Conservation (phyloP, 192 early-diverging fungal species). For the Rhizoclosmatium globosum region DNA sequence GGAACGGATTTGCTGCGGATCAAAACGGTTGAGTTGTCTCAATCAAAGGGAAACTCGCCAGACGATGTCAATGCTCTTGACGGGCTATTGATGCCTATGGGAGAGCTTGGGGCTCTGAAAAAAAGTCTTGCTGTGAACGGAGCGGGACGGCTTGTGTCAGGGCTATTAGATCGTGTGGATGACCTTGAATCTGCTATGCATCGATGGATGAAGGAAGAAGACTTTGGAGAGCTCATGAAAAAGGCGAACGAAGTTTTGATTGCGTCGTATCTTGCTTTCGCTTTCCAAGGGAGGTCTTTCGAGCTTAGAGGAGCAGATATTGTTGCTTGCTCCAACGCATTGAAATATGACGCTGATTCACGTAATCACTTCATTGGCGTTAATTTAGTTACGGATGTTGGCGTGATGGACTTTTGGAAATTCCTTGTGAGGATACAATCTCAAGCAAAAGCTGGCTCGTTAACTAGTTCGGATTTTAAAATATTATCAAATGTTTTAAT, state of each 20-base stretch:
- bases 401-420: constrained; percentile 7
- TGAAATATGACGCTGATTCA: background rate
- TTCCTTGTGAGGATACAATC: background rate
- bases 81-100: constrained; percentile 9
- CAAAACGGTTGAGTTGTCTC: too few species aligned
- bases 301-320: background rate
- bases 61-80: background rate
- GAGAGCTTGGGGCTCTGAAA: background rate
- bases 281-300: background rate
- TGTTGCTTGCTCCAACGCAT: background rate
- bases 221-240: background rate
- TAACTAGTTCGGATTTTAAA: background rate
- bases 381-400: background rate
- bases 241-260: background rate
- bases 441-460: background rate
- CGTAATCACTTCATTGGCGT: constrained; percentile 4
- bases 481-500: constrained; percentile 7
- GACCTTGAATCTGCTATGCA: background rate
- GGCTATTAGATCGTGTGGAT: background rate
- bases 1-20: background rate
- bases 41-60: too few species aligned
- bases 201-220: constrained; percentile 17
- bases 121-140: background rate
- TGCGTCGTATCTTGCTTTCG: constrained; percentile 27
- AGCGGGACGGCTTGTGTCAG: background rate